phyloP scores from a whole-genome alignment of 2,329 filamentous ascomycete species.

The Fusarium lateritium region DNA sequence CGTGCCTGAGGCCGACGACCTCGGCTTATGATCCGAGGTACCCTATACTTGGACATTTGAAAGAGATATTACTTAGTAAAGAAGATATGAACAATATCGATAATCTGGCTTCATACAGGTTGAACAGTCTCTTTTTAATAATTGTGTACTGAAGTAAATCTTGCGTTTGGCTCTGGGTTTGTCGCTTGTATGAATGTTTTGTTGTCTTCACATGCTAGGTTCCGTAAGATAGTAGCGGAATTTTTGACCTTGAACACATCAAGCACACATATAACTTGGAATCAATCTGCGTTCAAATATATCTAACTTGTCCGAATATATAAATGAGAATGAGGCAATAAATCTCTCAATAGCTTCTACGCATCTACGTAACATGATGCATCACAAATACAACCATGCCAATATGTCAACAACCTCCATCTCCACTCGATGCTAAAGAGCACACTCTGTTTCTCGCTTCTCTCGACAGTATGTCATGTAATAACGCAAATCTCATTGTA shows the following conservation, averaged over 20 bases:
- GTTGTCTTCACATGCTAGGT: too few species aligned
- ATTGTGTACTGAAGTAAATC: too few species aligned
- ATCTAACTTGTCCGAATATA: too few species aligned
- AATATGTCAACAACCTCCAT: not conserved
- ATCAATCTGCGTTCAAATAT: too few species aligned
- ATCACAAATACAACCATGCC: fast-evolving
- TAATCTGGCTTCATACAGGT: not conserved
- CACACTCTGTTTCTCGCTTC: not conserved
- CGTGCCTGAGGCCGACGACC: slow-evolving; percentile 46
- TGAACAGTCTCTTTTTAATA: too few species aligned
- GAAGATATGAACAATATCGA: not conserved
- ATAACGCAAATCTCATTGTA: not conserved
- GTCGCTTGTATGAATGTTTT: too few species aligned
- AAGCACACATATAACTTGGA: too few species aligned
- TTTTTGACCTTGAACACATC: too few species aligned
- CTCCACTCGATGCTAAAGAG: not conserved
- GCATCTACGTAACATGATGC: fast-evolving
- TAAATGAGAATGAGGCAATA: not conserved
- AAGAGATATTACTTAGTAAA: not conserved
- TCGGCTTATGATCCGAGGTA: slow-evolving; percentile 33
- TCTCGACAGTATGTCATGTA: not conserved
- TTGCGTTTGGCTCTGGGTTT: too few species aligned
- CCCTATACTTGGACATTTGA: slow-evolving; percentile 28
- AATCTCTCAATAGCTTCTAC: fast-evolving
- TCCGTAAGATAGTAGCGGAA: too few species aligned